phyloP scores from a whole-genome alignment of 1,284 basidiomycete species.

The Ceratobasidium sp. region DNA sequence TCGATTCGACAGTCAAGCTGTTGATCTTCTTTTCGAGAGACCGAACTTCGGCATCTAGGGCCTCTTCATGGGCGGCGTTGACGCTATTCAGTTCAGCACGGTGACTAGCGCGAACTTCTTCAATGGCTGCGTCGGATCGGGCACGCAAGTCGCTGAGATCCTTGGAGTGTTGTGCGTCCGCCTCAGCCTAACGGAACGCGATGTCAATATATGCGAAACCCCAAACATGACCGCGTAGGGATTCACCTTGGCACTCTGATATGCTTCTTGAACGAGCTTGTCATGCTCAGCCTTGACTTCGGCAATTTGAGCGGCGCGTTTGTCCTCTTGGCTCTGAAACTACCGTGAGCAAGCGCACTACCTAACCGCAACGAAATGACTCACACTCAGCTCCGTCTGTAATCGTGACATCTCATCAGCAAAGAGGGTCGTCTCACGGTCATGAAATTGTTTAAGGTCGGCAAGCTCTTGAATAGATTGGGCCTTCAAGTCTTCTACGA shows the following conservation, averaged over 20 bases:
- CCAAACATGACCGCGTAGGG: conserved; percentile 32
- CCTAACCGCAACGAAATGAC: conserved; percentile 44
- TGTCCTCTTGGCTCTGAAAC: conserved; percentile 67
- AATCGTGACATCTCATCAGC: conserved; percentile 63
- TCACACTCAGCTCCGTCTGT: conserved; percentile 67
- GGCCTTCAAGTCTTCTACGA: conserved; percentile 48
- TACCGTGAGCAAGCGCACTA: conserved; percentile 20
- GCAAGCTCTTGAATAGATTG: conserved; percentile 41
- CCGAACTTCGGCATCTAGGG: conserved; percentile 64
- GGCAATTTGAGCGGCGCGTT: conserved; percentile 70
- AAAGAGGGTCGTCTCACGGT: conserved; percentile 62
- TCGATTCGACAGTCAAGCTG: conserved; percentile 69
- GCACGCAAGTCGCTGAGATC: conserved; percentile 73
- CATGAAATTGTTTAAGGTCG: conserved; percentile 50
- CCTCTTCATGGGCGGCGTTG: conserved; percentile 65
- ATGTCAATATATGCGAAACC: neutral
- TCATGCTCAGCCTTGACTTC: conserved; percentile 71
- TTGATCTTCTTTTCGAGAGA: conserved; percentile 69
- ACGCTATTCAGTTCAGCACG: conserved; percentile 64
- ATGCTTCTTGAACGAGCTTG: conserved; percentile 68
- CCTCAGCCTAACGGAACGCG: conserved; percentile 61
- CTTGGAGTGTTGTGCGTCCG: conserved; percentile 66
- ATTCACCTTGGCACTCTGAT: conserved; percentile 75
- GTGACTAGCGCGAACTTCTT: conserved; percentile 70
- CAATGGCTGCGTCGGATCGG: conserved; percentile 67